Base-by-base conservation (phyloP, 768 basidiomycete genomes). In the Tulasnella sp. region DNA sequence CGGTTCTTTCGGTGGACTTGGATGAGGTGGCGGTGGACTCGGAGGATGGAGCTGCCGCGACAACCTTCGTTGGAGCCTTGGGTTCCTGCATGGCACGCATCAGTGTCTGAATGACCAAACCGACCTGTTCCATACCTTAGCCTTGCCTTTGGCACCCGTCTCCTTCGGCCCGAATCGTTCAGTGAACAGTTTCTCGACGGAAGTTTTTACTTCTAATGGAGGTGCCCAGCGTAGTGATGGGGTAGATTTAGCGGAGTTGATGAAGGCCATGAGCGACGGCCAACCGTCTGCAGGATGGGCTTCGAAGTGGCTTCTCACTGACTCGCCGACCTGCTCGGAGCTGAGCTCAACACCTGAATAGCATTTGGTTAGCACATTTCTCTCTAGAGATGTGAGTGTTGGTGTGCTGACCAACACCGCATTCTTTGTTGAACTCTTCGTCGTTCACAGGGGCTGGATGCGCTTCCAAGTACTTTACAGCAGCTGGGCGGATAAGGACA, bases 131-230 rank as follows among this genome's bases (percentile, higher is more conserved):
- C 72, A 19, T 41, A 37, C 44, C 83, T 90, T 92, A 69, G 73
- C 62, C 70, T 77, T 78, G 34, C 86, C 82, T 77, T 89, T 89
- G 1, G 83, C 82, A 12, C 42, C 67, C 9, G 83, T 78, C 77
- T 88, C 88, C 78, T 91, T 94, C 1, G 86, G 80, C 8, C 95
- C 94, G 79, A 94, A 94, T 39, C 79, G 83, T 63, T 86, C 84
- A 0, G 80, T 79, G 75, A 93, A 93, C 3, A 84, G 85, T 35
- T 83, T 83, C 78, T 96, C 94, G 1, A 89, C 88, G 0, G 89
- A 83, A 67, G 86, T 90, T 83, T 97, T 96, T 47, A 95, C 83
- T 47, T 95, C 93, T 5, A 95, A 83, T 0, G 92, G 87, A 75
- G 82, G 88, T 6, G 91, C 94, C 93, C 94, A 96, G 67, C 90